phyloP scores from a whole-genome alignment of 768 basidiomycete species.

The Rhizopogon salebrosus region DNA sequence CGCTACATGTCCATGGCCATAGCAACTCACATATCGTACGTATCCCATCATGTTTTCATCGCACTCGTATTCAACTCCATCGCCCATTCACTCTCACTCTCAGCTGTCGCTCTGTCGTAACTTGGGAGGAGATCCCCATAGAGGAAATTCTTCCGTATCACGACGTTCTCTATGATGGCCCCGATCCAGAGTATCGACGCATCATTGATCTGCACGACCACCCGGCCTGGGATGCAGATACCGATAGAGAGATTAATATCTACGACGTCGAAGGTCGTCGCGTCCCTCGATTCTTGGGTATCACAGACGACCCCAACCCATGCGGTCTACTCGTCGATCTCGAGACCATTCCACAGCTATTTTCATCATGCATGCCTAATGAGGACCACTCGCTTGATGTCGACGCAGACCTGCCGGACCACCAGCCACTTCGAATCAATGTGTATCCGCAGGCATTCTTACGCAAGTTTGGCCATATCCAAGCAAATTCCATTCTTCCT shows the following conservation, averaged over 20 bases:
- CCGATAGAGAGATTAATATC: background rate
- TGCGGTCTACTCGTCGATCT: background rate
- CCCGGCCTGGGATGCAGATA: background rate
- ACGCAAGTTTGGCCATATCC: background rate
- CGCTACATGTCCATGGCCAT: background rate
- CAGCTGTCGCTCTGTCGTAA: background rate
- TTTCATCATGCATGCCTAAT: background rate
- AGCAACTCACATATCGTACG: background rate
- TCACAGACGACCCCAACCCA: background rate
- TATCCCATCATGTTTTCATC: background rate
- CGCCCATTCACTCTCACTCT: too few species aligned
- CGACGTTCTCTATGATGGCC: background rate
- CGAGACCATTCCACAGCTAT: background rate
- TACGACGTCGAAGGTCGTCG: background rate
- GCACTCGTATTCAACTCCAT: too few species aligned
- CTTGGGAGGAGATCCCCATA: background rate
- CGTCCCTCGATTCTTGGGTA: background rate
- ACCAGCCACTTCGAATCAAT: background rate
- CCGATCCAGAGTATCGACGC: background rate
- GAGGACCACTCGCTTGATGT: background rate
- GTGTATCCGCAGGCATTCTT: background rate
- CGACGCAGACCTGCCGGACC: background rate
- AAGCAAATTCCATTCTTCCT: background rate
- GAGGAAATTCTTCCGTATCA: background rate
- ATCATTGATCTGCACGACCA: background rate